Evolutionary conservation across 2,329 filamentous ascomycete genomes (phyloP), one percentile per base, ranked within the genome.

Genomic region (Pseudocercospora eumusae): DNA sequence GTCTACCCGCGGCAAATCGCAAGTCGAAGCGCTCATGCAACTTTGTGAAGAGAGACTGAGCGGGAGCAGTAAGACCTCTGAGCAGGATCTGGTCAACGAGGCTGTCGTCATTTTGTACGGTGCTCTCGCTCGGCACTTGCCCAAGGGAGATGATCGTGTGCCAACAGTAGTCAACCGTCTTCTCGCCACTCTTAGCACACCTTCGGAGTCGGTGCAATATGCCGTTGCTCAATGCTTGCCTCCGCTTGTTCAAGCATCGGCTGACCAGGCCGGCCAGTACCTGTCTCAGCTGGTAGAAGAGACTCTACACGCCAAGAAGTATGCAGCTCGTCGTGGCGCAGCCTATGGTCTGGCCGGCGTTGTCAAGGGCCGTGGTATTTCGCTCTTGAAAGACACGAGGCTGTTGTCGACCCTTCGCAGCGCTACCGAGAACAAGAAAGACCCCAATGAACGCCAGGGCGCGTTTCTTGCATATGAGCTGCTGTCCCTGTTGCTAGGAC

Each of bases 51-150:
- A 83, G 23, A 92, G 91, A 0, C 82, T 99, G n/a, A 92, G 93
- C 73, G 88, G 87, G 2, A 91, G 95, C 75, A 91, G 89, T 73
- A 89, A 87, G 61, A 92, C 88, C 0, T 87, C 93, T 68, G 86
- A 88, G 58, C 88, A 91, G 18, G 96, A 99, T 76, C 86, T 92
- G 63, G 90, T 98, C 66, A 97, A 97, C 69, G 95, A 99, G 78
- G 95, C 96, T 18, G 93, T 99, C 57, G 93, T 99, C 69, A 95
- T 99, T 70, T 89, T 99, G 75, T 99, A 99, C 71, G 95, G 95
- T 74, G 93, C 96, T 56, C 80, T 99, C 40, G 95, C 93, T 47
- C 87, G 91, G 56, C 95, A 99, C 80, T 80, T 99, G 62, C 86
- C 90, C 68, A 78, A 87, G 7, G 92, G 92, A n/a, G 95, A 99